Evolutionary conservation across 305 asterid genomes (phyloP).

Genomic region (Coffea humblotiana): DNA sequence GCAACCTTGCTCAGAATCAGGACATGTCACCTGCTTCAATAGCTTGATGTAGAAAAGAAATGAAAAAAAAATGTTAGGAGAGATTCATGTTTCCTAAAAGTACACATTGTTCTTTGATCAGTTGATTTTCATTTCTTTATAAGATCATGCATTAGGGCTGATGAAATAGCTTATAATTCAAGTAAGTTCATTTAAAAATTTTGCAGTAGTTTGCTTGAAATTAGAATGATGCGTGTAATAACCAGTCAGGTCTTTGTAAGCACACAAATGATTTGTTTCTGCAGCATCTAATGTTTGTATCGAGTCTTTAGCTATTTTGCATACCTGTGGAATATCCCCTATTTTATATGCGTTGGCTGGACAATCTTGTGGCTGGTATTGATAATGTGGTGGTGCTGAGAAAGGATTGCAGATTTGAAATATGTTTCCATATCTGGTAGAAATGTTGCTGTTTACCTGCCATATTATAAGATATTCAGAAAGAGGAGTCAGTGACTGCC

Average conservation of each 20-base stretch:
- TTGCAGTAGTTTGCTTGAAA: not conserved
- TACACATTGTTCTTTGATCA: not conserved
- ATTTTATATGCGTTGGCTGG: constrained; percentile 47
- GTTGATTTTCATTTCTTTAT: not conserved
- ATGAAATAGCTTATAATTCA: not conserved
- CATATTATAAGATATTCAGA: not conserved
- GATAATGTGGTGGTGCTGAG: constrained; percentile 66
- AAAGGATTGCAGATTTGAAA: constrained; percentile 88
- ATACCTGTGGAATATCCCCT: constrained; percentile 64
- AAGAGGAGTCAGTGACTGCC: not conserved
- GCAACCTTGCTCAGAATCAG: constrained; percentile 51
- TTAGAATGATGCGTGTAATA: not conserved
- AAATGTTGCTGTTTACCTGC: constrained; percentile 76
- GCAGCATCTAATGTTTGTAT: not conserved
- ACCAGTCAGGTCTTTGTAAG: not conserved
- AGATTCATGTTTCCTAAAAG: not conserved
- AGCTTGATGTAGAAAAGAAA: constrained; percentile 25
- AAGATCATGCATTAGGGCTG: not conserved
- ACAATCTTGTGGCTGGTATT: constrained; percentile 57
- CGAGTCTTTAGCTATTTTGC: not conserved
- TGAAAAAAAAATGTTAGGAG: not conserved
- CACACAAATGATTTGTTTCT: not conserved
- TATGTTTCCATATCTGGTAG: constrained; percentile 50
- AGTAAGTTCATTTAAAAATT: not conserved
- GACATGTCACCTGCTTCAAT: constrained; percentile 55